Evolutionary conservation across 257 asterid species (phyloP), one percentile per base, ranked within the genome.

Genomic region (Ocimum tenuiflorum): DNA sequence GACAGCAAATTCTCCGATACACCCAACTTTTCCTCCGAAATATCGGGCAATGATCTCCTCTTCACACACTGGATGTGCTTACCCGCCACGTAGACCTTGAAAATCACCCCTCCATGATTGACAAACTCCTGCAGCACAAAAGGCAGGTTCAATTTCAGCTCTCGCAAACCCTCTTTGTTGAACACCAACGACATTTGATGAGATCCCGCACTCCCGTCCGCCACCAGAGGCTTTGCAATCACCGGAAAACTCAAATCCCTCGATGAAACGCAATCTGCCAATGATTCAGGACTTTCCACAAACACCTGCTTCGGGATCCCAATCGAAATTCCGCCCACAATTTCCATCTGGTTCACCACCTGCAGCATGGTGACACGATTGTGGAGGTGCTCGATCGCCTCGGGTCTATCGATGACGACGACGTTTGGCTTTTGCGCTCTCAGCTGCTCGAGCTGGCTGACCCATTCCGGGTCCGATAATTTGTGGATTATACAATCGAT

Each of bases 51-150:
- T 0, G 96, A 91, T 76, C 56, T 70, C 63, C 96, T 79, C 75
- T 84, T 88, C 58, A 86, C 96, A 59, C 91, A 86, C 58, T 67
- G 80, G 24, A 86, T 79, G 58, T 83, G 82, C 58, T 65, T 15
- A 1, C 96, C 97, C 18, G 88, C 94, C 38, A 88, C 95, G 29
- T 91, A 91, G 2, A 91, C 88, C 43, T 91, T 91, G 83, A 86
- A 91, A 60, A 91, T 71, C 39, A 91, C 88, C 20, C 95, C 97
- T 18, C 96, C 97, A 61, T 91, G 97, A 72, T 86, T 91, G 67
- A 88, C 86, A 58, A 91, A 86, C 75, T 88, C 94, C 79, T 91
- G 97, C 79, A 91, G 60, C 8, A 91, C 89, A 47, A 88, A 65
- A 0, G 97, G 86, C 6, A 83, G 73, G 29, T 73, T 47, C 46